Percentiles rank a stretch among this genome's conserved stretches.
These are phyloP conservation scores for Backusella parvicylindrica DNA, from an alignment of 192 early-diverging fungal genomes.

Conservation along the genomic window DNA sequence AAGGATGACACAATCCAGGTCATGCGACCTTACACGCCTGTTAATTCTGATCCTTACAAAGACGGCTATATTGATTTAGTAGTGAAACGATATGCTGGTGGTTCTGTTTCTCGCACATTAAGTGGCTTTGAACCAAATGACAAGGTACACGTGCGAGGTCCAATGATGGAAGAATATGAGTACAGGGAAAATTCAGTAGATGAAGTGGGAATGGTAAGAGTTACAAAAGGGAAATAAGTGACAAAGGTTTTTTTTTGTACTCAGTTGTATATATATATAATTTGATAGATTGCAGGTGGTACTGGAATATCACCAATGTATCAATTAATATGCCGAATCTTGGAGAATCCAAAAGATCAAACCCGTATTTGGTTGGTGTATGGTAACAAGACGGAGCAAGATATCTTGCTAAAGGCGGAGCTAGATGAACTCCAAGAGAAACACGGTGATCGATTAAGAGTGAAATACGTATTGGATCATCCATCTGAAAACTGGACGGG, in stretches of 20 bases:
- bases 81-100: constrained; percentile 62
- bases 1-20: constrained; percentile 72
- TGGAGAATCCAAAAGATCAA: constrained; percentile 39
- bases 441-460: constrained; percentile 38
- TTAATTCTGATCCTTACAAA: constrained; percentile 41
- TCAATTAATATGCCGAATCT: constrained; percentile 50
- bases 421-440: constrained; percentile 47
- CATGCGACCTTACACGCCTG: constrained; percentile 66
- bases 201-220: constrained; percentile 53
- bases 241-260: not conserved
- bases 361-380: constrained; percentile 51
- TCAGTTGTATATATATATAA: not conserved
- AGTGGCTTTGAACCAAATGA: constrained; percentile 51
- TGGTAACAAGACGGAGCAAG: constrained; percentile 39
- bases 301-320: constrained; percentile 77
- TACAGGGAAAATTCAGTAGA: constrained; percentile 36
- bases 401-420: constrained; percentile 52
- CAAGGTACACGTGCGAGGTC: constrained; percentile 63
- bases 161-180: constrained; percentile 52
- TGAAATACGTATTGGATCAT: constrained; percentile 51
- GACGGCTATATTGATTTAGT: constrained; percentile 59
- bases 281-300: constrained; percentile 67
- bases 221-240: constrained; percentile 13
- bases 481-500: constrained; percentile 28
- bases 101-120: constrained; percentile 63